These are phyloP conservation scores for Leishmania braziliensis DNA, from an alignment of 208 protist species.

Conservation along the genomic window DNA sequence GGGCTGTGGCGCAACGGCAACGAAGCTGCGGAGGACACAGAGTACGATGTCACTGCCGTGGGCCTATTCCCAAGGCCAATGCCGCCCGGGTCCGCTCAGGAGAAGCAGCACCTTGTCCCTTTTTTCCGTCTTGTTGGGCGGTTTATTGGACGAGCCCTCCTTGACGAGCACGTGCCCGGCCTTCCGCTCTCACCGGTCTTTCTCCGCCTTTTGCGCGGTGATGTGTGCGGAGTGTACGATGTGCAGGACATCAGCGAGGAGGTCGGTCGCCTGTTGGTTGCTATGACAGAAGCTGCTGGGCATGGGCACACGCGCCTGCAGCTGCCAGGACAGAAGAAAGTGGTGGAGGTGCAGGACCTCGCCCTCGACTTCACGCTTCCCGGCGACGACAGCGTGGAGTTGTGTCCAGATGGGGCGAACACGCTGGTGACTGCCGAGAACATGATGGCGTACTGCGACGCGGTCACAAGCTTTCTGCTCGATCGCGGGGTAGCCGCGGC, in stretches of 20 bases:
- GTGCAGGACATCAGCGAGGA: slow-evolving; percentile 59
- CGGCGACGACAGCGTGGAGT: slow-evolving; percentile 63
- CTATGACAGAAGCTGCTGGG: slow-evolving; percentile 36
- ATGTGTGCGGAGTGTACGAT: slow-evolving; percentile 73
- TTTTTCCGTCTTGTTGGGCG: slow-evolving; percentile 69
- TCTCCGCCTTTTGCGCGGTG: slow-evolving; percentile 74
- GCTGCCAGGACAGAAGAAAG: slow-evolving; percentile 32
- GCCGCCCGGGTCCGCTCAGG: slow-evolving; percentile 7
- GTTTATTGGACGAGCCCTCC: slow-evolving; percentile 75
- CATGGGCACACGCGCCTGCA: slow-evolving; percentile 21
- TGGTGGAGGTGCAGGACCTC: slow-evolving; percentile 60
- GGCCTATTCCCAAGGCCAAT: slow-evolving; percentile 74
- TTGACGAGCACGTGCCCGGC: slow-evolving; percentile 77
- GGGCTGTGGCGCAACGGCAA: slow-evolving; percentile 56
- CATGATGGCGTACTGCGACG: slow-evolving; percentile 76
- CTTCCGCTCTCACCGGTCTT: slow-evolving; percentile 76
- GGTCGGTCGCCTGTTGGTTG: slow-evolving; percentile 50
- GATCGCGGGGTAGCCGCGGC: slow-evolving; percentile 56
- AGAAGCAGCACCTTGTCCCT: slow-evolving; percentile 17
- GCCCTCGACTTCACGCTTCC: slow-evolving; percentile 79
- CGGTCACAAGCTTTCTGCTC: slow-evolving; percentile 59
- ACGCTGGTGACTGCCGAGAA: slow-evolving; percentile 57
- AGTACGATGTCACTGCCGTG: slow-evolving; percentile 41
- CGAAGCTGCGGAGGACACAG: slow-evolving; percentile 50
- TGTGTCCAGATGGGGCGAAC: slow-evolving; percentile 42